Evolutionary conservation across 2,329 filamentous ascomycete genomes (phyloP).

Genomic region (Venturia aucupariae): DNA sequence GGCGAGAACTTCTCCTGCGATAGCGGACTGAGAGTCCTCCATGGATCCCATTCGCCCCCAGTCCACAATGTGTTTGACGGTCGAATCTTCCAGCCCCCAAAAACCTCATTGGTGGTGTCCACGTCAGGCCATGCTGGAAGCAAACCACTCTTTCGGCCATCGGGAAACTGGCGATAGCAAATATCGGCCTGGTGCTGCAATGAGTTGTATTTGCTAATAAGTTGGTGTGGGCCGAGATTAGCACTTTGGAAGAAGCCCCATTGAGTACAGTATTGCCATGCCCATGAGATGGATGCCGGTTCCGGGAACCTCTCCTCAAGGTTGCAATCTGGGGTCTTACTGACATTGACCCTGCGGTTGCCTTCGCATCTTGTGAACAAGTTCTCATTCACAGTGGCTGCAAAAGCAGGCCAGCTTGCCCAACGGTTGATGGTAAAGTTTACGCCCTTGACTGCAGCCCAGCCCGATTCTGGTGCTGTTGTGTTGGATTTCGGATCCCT

Average conservation of each 20-base stretch:
- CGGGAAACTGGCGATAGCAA: conserved; percentile 42
- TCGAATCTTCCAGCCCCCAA: conserved; percentile 43
- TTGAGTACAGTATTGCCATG: conserved; percentile 45
- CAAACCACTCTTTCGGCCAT: conserved; percentile 28
- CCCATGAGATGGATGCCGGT: conserved; percentile 35
- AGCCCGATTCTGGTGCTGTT: conserved; percentile 32
- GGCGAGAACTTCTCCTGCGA: conserved; percentile 34
- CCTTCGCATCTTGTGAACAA: conserved; percentile 34
- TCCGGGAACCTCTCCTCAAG: conserved; percentile 28
- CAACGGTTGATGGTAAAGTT: conserved; percentile 34
- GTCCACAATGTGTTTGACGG: conserved; percentile 44
- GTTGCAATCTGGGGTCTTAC: conserved; percentile 26
- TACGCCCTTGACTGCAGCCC: conserved; percentile 32
- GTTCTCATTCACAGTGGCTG: conserved; percentile 30
- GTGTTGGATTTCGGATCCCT: conserved; percentile 30
- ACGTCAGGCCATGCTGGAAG: conserved; percentile 34
- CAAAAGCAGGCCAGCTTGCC: conserved; percentile 32
- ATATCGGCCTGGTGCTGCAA: conserved; percentile 35
- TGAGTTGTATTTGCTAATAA: conserved; percentile 40
- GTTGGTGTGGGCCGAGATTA: conserved; percentile 38
- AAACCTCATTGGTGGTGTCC: conserved; percentile 32
- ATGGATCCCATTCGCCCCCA: conserved; percentile 44
- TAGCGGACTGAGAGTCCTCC: conserved; percentile 39
- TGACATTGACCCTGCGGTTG: not conserved
- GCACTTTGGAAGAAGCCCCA: conserved; percentile 43